phyloP scores from a whole-genome alignment of 208 protist species.

The Crithidia mellificae region DNA sequence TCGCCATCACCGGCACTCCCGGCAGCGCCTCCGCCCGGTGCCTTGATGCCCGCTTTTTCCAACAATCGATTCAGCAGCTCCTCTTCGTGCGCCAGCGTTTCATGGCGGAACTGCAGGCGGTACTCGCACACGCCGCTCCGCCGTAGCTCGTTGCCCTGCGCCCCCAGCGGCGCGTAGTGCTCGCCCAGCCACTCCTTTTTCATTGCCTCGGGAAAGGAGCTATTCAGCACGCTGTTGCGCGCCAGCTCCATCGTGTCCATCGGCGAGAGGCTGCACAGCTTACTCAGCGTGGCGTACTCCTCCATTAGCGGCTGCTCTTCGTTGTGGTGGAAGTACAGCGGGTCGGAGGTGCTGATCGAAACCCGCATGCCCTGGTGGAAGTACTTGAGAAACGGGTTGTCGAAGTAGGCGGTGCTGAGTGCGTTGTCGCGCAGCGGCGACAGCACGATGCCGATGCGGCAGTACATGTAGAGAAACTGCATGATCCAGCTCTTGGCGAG shows the following conservation, averaged over 20 bases:
- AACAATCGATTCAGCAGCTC: too few relatives aligned
- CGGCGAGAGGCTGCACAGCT: slow-evolving; percentile 81
- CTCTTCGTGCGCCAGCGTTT: too few relatives aligned
- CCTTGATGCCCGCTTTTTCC: too few relatives aligned
- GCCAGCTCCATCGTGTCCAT: slow-evolving; percentile 91
- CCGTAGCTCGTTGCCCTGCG: slow-evolving; percentile 76
- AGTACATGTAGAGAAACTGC: slow-evolving; percentile 98
- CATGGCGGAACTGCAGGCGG: slow-evolving; percentile 84
- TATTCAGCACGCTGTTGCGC: slow-evolving; percentile 86
- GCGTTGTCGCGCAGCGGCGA: slow-evolving; percentile 96
- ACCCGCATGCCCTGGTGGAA: slow-evolving; percentile 96
- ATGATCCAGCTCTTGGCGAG: slow-evolving; percentile 92
- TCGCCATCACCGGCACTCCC: slow-evolving; percentile 82
- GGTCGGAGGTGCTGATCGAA: slow-evolving; percentile 93
- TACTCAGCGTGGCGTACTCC: slow-evolving; percentile 91
- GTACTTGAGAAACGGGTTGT: slow-evolving; percentile 93
- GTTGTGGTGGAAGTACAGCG: slow-evolving; percentile 91
- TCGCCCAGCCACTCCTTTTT: slow-evolving; percentile 87
- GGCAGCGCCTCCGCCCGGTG: too few relatives aligned
- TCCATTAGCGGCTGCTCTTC: slow-evolving; percentile 60
- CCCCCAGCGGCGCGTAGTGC: slow-evolving; percentile 56
- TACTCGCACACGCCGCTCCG: slow-evolving; percentile 83
- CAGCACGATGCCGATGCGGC: slow-evolving; percentile 96
- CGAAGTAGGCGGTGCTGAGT: slow-evolving; percentile 95
- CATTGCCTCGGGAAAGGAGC: slow-evolving; percentile 67